Evolutionary conservation across 129 eudicot species (phyloP), one percentile per base, ranked within the genome.

Genomic region (Artemisia tridentata): DNA sequence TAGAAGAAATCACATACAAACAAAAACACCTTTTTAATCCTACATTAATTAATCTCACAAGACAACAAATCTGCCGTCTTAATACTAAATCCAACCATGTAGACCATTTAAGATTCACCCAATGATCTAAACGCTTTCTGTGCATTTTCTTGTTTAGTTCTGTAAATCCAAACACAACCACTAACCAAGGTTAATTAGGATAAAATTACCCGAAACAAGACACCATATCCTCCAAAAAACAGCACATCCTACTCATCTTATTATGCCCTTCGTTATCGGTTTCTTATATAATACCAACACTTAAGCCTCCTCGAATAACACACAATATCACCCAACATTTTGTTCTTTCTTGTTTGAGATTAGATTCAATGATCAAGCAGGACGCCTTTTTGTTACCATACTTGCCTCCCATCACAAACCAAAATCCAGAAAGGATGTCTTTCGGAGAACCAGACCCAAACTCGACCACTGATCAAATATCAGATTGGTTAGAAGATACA

Each of bases 191-290:
- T 73, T 65, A 52, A 4, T 19, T 20, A 2, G 20, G 9, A 50
- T 13, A 23, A 15, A 54, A 7, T 45, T 29, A 41, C 45, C 66
- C 62, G 15, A 58, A 72, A 59, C 43, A 74, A 78, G 81, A 78
- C 96, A 84, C 17, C 85, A 79, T 55, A 80, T 84, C 84, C 43
- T 83, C 90, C 95, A 85, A 90, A 85, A 83, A 80, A 87, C 87
- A 87, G 95, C 91, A 87, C 79, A 75, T 64, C 78, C 38, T 68
- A 27, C 47, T 67, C 29, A 43, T 63, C 77, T 75, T 43, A 67
- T 84, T 70, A 85, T 83, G 78, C 84, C 72, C 56, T 79, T 43
- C 52, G 51, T 71, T 69, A 84, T 84, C 83, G 78, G 77, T 73
- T 73, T 53, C 67, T 5, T 5, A 67, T 67, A 43, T 17, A 76